Conservation (phyloP, 139 green algal genomes). For the Volvox reticuliferus region DNA sequence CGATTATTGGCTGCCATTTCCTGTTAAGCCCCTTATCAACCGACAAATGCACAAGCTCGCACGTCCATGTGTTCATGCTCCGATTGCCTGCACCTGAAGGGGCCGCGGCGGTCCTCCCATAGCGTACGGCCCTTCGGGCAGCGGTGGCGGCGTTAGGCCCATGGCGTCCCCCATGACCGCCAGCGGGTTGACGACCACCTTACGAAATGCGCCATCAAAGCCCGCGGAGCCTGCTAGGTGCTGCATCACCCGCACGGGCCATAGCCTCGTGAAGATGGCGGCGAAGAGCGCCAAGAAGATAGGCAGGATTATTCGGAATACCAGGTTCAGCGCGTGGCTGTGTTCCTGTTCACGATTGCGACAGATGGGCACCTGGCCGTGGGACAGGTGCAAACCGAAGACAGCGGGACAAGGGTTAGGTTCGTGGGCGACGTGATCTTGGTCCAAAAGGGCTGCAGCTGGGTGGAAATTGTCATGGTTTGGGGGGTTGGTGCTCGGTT, state of each 20-base stretch:
- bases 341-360: neutral
- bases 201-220: constrained; percentile 20
- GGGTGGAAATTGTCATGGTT: too few relatives aligned
- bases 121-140: neutral
- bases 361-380: constrained; percentile 23
- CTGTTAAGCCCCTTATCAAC: too few relatives aligned
- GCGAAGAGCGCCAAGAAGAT: constrained; percentile 35
- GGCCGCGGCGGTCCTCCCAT: neutral
- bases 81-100: neutral
- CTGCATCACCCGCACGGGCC: neutral
- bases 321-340: constrained; percentile 27
- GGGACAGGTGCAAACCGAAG: too few relatives aligned
- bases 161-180: neutral
- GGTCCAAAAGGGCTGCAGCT: too few relatives aligned
- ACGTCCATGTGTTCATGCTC: neutral
- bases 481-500: too few relatives aligned
- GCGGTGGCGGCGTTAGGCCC: neutral
- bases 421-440: too few relatives aligned
- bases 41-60: too few relatives aligned
- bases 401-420: too few relatives aligned
- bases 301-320: constrained; percentile 50
- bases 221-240: neutral
- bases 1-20: too few relatives aligned
- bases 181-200: constrained; percentile 44
- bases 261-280: constrained; percentile 16